Percentiles rank a stretch among this genome's conserved stretches.
Conservation (phyloP, 2,329 filamentous ascomycete genomes). For the Epichloe typhina region DNA sequence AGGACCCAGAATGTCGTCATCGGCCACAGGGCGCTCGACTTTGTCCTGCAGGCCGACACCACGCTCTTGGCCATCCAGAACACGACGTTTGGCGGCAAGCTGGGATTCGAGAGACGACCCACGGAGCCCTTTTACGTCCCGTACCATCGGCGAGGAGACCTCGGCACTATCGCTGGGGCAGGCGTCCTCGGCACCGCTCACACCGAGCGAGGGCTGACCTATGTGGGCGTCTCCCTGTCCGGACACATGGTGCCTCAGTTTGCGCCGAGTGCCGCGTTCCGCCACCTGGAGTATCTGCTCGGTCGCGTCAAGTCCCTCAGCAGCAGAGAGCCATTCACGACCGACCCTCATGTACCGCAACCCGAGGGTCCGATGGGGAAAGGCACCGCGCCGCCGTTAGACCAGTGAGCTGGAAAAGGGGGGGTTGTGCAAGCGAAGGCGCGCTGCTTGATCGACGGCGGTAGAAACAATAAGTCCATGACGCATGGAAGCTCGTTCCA, state of each 20-base stretch:
- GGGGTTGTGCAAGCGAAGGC: no score
- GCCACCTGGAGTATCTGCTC: conserved; percentile 60
- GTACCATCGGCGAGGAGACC: conserved; percentile 3
- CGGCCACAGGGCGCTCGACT: conserved; percentile 60
- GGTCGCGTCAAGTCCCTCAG: conserved; percentile 49
- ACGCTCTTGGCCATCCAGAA: conserved; percentile 63
- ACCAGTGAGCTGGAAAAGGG: neutral
- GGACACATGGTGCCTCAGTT: conserved; percentile 61
- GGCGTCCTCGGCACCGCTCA: conserved; percentile 58
- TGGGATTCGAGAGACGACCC: conserved; percentile 52
- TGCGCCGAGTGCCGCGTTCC: conserved; percentile 52
- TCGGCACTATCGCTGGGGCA: conserved; percentile 31
- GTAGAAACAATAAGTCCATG: no score
- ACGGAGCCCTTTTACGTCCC: conserved; percentile 55
- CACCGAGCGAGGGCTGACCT: conserved; percentile 64
- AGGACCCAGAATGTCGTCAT: conserved; percentile 58
- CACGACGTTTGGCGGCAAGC: conserved; percentile 61
- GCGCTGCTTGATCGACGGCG: no score
- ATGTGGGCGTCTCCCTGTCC: conserved; percentile 44
- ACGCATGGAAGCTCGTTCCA: no score
- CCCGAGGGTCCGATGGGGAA: neutral
- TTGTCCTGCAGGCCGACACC: conserved; percentile 52
- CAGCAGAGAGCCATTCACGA: conserved; percentile 3
- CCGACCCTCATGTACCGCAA: neutral
- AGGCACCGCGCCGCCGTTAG: neutral